Conservation (phyloP, 2,329 filamentous ascomycete species). For the Aspergillus tubingensis region DNA sequence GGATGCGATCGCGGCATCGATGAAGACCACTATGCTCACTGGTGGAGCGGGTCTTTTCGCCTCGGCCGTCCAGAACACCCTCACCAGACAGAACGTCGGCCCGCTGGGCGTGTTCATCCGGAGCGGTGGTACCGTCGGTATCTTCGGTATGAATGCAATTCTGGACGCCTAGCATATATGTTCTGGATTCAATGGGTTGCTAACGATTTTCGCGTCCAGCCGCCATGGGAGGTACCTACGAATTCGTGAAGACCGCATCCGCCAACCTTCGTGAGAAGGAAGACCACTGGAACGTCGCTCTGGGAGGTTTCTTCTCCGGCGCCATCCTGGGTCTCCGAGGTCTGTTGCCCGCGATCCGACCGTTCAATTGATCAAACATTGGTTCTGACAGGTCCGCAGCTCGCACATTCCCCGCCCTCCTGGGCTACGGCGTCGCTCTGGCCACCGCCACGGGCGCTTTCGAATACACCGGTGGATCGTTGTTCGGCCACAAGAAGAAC, state of each 20-base stretch:
- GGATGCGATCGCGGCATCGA: slow-evolving; percentile 70
- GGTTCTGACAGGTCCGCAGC: slow-evolving; percentile 42
- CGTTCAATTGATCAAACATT: neutral
- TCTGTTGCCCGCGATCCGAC: slow-evolving; percentile 46
- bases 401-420: slow-evolving; percentile 67
- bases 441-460: slow-evolving; percentile 63
- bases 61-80: slow-evolving; percentile 81
- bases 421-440: slow-evolving; percentile 66
- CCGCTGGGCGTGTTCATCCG: slow-evolving; percentile 77
- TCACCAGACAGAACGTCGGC: slow-evolving; percentile 79
- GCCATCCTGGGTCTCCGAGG: slow-evolving; percentile 70
- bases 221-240: slow-evolving; percentile 72
- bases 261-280: slow-evolving; percentile 86
- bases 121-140: slow-evolving; percentile 71
- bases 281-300: slow-evolving; percentile 71
- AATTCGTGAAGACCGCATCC: slow-evolving; percentile 72
- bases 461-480: slow-evolving; percentile 66
- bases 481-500: slow-evolving; percentile 58
- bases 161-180: neutral
- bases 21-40: slow-evolving; percentile 66
- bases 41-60: slow-evolving; percentile 69
- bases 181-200: neutral
- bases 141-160: slow-evolving; percentile 57
- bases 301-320: slow-evolving; percentile 77
- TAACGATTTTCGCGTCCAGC: slow-evolving; percentile 50